phyloP scores from a whole-genome alignment of 169 alveolate species.

The Theileria orientalis region DNA sequence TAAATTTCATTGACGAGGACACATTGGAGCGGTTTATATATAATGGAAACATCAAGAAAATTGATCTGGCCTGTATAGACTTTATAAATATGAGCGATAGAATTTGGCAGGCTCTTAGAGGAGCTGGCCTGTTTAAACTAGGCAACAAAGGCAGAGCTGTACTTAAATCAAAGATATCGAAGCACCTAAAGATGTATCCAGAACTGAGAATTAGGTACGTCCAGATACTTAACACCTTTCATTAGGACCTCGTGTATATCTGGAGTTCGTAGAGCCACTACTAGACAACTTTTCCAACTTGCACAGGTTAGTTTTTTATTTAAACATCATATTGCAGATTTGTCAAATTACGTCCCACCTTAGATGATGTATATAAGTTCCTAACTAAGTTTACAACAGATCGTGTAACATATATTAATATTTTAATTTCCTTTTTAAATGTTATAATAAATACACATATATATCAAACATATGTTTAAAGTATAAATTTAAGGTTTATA shows the following conservation, averaged over 20 bases:
- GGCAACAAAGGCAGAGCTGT: slow-evolving; percentile 66
- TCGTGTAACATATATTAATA: too few relatives aligned
- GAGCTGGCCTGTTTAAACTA: slow-evolving; percentile 62
- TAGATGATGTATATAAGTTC: slow-evolving; percentile 10
- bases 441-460: too few relatives aligned
- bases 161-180: slow-evolving; percentile 66
- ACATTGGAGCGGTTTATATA: slow-evolving; percentile 6
- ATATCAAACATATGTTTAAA: too few relatives aligned
- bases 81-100: slow-evolving; percentile 56
- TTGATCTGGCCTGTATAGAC: slow-evolving; percentile 47
- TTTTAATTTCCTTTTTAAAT: too few relatives aligned
- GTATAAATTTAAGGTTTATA: too few relatives aligned
- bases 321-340: slow-evolving; percentile 10
- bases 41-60: slow-evolving; percentile 18
- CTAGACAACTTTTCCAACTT: slow-evolving; percentile 60
- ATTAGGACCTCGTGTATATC: slow-evolving; percentile 52
- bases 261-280: slow-evolving; percentile 65
- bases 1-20: slow-evolving; percentile 1
- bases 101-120: slow-evolving; percentile 52
- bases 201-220: slow-evolving; percentile 50
- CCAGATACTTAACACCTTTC: not conserved
- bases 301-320: slow-evolving; percentile 44
- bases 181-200: slow-evolving; percentile 58
- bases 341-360: slow-evolving; percentile 63
- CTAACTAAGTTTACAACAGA: too few relatives aligned